Base-by-base conservation (phyloP, 768 basidiomycete species). In the Macrolepiota albuminosa region DNA sequence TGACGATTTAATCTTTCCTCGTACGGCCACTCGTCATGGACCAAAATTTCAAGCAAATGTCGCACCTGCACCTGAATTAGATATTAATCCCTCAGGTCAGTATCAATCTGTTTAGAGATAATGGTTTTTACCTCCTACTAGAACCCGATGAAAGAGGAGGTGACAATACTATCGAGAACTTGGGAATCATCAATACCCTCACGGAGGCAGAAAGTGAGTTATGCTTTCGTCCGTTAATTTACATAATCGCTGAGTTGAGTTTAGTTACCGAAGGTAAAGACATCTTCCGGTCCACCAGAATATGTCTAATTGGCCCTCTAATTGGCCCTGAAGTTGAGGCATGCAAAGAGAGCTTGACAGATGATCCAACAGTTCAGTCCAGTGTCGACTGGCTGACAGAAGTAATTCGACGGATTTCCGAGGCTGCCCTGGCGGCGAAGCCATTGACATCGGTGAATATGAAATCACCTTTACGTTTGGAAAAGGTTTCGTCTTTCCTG, bases 1-100 rank as follows among this genome's bases (percentile, higher is more conserved):
- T 50, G 94, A 99, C 72, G 96, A 99, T 76, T 84, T 94, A 60
- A 96, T 98, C 70, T 98, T 95, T 71, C 95, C 96, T 60, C 88
- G 94, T 59, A 88, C 93, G 14, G 89, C 92, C 7, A 95, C 92
- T 26, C 87, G 95, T n/a, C 82, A 93, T 40, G 94, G 95, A 16
- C 82, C 86, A 43, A 94, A 91, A 69, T 98, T 84, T 69, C 95
- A 98, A 72, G 89, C 81, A 47, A 78, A 68, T 62, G 85, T 84
- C 16, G 84, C 80, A 50, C 65, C 73, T 31, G 76, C 73, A 6
- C 79, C 81, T 54, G 78, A 81, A 60, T 65, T 70, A 47, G 70
- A 69, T 69, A 76, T 57, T 67, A 73, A 58, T 51, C 75, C 78
- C 10, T 72, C 76, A 63, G 81, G 81, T 79, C 68, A 40, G 62